These are phyloP conservation scores for Xylaria sp. DNA, from an alignment of 495 filamentous ascomycete species.

Conservation along the genomic window DNA sequence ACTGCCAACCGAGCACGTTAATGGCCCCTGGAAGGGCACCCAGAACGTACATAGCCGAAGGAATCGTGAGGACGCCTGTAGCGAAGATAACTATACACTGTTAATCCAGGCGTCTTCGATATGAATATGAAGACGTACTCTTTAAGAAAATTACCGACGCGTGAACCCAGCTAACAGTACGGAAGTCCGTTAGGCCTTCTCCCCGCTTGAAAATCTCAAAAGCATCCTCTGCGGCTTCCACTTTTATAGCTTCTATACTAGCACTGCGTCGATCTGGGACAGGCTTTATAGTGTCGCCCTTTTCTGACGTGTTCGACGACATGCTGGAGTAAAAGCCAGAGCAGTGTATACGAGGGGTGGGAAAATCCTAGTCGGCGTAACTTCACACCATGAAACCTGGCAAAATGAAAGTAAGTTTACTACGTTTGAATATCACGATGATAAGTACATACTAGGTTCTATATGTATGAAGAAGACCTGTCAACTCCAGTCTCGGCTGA, in stretches of 20 bases:
- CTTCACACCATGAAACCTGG: background rate
- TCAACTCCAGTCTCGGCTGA: background rate
- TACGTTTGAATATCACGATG: background rate
- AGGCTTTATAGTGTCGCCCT: background rate
- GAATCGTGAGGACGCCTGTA: slow-evolving; percentile 45
- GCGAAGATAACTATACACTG: slow-evolving; percentile 49
- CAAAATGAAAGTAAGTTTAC: background rate
- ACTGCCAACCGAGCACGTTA: slow-evolving; percentile 51
- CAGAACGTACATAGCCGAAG: slow-evolving; percentile 48
- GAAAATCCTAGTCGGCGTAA: background rate
- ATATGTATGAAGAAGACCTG: background rate
- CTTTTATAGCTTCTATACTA: background rate
- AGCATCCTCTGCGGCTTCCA: slow-evolving; percentile 40
- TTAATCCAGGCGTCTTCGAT: background rate
- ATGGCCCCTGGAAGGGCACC: slow-evolving; percentile 51
- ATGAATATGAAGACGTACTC: slow-evolving; percentile 36
- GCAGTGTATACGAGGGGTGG: background rate
- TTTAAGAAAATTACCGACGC: slow-evolving; percentile 66
- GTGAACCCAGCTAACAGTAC: slow-evolving; percentile 64
- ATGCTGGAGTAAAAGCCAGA: background rate
- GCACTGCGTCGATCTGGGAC: background rate
- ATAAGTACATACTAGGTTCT: background rate
- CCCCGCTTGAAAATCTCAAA: slow-evolving; percentile 61
- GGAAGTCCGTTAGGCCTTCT: slow-evolving; percentile 59
- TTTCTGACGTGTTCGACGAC: background rate